Evolutionary conservation across 306 rosid genomes (phyloP), one percentile per base, ranked within the genome.

Genomic region (Dalbergia cochinchinensis): DNA sequence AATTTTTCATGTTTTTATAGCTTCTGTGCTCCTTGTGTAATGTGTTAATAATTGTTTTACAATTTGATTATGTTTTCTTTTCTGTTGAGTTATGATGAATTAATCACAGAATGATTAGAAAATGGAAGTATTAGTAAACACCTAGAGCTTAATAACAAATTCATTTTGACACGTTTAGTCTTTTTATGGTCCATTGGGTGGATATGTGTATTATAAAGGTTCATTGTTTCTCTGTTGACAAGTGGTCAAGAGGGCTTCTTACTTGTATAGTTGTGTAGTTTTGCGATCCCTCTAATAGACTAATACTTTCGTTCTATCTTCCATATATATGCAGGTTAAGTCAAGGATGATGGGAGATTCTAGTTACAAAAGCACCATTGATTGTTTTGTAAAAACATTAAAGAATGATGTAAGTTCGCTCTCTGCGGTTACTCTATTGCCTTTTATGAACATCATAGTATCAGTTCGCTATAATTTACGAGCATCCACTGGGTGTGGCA

Each of bases 271-370:
- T 58, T 15, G 7, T 53, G 59, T n/a, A 53, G 20, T 53, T 53
- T 35, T 69, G 50, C 31, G 51, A 42, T 59, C 48, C 13, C 16
- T n/a, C 44, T 78, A 58, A 26, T 26, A 26, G 31, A 26, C 31
- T 26, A 26, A 45, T 87, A 75, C 61, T 59, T 22, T 18, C 76
- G 16, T 55, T 79, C 31, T 77, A 59, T 74, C 54, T 51, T 80
- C 81, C 51, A 34, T 82, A 58, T 70, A 63, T 79, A 81, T 84
- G 70, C 92, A 95, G 99, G 98, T 95, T 54, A 95, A 95, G 87
- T 95, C 99, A 4, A 93, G 99, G 87, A 95, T 95, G 99, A 95
- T 95, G 99, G 99, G 99, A 19, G 98, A 95, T 78, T 79, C 98
- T 82, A 59, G 92, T 78, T 95, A 93, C 92, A 95, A 89, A 84